phyloP scores from a whole-genome alignment of 2,329 filamentous ascomycete species.

The Cordyceps cateniannulata region DNA sequence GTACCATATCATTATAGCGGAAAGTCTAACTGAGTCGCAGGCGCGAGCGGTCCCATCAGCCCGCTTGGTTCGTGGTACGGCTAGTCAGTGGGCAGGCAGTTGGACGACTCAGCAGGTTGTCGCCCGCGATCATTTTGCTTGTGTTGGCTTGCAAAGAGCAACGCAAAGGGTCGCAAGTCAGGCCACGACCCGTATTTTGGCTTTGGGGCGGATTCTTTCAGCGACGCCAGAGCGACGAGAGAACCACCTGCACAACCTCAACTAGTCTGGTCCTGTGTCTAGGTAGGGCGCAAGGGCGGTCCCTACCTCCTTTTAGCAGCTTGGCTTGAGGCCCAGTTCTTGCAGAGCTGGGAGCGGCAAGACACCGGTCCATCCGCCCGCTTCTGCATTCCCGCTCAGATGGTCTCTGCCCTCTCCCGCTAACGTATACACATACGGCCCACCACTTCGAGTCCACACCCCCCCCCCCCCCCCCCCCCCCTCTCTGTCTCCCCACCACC shows the following conservation, averaged over 20 bases:
- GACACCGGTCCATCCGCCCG: constrained; percentile 32
- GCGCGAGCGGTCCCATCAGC: neutral
- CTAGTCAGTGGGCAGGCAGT: constrained; percentile 3
- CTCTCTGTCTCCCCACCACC: constrained; percentile 4
- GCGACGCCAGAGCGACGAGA: neutral
- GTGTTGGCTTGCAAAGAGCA: constrained; percentile 9
- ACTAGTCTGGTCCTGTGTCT: constrained; percentile 8
- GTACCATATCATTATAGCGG: neutral
- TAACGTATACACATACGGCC: constrained; percentile 14
- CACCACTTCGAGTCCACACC: constrained; percentile 3
- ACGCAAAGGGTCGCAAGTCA: constrained; percentile 5
- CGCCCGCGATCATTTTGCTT: constrained; percentile 2
- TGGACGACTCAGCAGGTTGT: constrained; percentile 7
- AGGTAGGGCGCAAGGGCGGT: constrained; percentile 3
- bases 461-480: constrained; percentile 8
- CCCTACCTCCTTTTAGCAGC: constrained; percentile 14
- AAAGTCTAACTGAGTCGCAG: constrained; percentile 9
- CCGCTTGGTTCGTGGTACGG: neutral
- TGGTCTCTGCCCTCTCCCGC: constrained; percentile 24
- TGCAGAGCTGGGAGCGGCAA: constrained; percentile 31
- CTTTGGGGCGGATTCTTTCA: constrained; percentile 7
- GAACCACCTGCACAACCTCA: neutral
- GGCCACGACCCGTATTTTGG: constrained; percentile 12
- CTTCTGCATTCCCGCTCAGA: constrained; percentile 29
- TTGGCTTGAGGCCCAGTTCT: constrained; percentile 5